Evolutionary conservation across 2,329 filamentous ascomycete species (phyloP).

Genomic region (Fusarium pseudonygamai): DNA sequence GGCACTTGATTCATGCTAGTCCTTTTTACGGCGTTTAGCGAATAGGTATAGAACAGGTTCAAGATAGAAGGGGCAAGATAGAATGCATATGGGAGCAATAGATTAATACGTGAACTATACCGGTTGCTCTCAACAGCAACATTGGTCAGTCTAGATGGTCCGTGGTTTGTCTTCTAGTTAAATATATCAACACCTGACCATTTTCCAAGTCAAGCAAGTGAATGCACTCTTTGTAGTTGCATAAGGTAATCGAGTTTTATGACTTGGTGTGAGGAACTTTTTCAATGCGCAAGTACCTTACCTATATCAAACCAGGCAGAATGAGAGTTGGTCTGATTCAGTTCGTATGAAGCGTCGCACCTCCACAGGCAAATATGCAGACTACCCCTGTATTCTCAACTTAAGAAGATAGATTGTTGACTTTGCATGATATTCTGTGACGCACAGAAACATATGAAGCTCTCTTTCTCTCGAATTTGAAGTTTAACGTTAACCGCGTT

Average conservation of each 20-base stretch:
- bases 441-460: neutral
- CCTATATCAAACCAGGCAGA: neutral
- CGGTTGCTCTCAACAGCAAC: neutral
- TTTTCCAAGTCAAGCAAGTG: neutral
- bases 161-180: neutral
- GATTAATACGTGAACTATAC: slow-evolving; percentile 3
- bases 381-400: neutral
- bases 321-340: neutral
- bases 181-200: neutral
- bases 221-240: neutral
- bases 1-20: slow-evolving; percentile 23
- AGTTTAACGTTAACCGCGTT: neutral
- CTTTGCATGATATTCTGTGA: neutral
- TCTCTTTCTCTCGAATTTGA: neutral
- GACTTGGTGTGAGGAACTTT: neutral
- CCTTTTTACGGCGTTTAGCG: slow-evolving; percentile 13
- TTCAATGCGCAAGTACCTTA: neutral
- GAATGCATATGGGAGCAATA: neutral
- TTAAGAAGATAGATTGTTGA: neutral
- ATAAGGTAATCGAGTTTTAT: neutral
- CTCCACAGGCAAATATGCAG: neutral
- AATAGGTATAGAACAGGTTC: slow-evolving; percentile 4
- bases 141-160: neutral
- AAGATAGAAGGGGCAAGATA: slow-evolving; percentile 2
- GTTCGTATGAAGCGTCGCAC: neutral